A percentile compares a stretch with the other conserved stretches of the same genome.
phyloP scores from a whole-genome alignment of 129 eudicot species.

The Lactuca saligna region DNA sequence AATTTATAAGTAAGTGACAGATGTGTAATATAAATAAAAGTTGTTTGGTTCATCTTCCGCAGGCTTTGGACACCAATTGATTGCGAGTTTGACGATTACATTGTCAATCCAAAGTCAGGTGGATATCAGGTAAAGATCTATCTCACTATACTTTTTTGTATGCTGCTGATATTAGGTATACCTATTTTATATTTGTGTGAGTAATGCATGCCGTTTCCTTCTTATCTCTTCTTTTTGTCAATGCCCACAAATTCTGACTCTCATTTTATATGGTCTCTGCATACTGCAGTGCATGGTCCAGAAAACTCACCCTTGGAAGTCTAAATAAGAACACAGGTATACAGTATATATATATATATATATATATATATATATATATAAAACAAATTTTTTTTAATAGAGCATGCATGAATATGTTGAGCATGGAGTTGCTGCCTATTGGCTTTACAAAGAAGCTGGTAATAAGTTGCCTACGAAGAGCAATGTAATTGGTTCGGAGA shows the following conservation, averaged over 20 bases:
- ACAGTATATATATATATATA: not conserved
- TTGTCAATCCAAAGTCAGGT: constrained; percentile 94
- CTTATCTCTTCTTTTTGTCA: not conserved
- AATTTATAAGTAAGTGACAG: not conserved
- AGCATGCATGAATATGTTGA: constrained; percentile 97
- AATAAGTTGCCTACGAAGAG: constrained; percentile 44
- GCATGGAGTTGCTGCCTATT: constrained; percentile 97
- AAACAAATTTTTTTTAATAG: constrained; percentile 19
- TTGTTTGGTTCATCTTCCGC: constrained; percentile 26
- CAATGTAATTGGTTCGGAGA: constrained; percentile 45
- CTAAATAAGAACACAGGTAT: constrained; percentile 96
- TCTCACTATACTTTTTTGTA: no score
- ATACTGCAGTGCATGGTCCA: constrained; percentile 95
- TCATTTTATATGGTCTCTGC: constrained; percentile 65
- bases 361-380: no score
- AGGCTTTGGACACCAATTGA: constrained; percentile 97
- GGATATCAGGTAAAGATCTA: constrained; percentile 78
- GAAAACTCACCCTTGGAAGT: constrained; percentile 86
- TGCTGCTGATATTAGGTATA: no score
- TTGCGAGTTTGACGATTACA: constrained; percentile 95
- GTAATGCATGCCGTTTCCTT: no score
- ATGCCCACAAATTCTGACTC: constrained; percentile 25
- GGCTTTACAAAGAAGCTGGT: constrained; percentile 95
- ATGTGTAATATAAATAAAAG: constrained; percentile 3
- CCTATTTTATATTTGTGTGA: no score